Evolutionary conservation across 1,139 yeast species (phyloP), one percentile per base, ranked within the genome.

Genomic region (Suhomyces bokatorum): DNA sequence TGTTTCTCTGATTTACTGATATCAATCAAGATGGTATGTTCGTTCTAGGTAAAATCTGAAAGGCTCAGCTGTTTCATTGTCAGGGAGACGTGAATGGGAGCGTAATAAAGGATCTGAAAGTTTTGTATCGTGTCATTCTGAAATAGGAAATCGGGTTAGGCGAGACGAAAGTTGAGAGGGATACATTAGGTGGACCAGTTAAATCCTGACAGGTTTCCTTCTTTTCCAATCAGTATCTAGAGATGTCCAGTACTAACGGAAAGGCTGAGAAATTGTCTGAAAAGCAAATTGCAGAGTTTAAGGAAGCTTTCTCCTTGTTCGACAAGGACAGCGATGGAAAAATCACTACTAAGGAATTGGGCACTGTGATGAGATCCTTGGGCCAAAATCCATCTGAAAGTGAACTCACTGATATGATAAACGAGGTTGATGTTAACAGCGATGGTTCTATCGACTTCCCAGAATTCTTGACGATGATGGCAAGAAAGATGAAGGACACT

Each of bases 351-450:
- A 83, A 87, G 63, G 99, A 93, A 70, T 78, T 93, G 59, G 98
- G 99, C 55, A 90, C 97, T 9, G 99, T 93, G 45, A 93, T 93
- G 99, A 85, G 99, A 71, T 88, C 97, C 14, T 77, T 93, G 63
- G 99, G 98, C 39, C 95, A 90, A 70, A 91, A 91, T 63, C 99
- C 99, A 27, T 85, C 96, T 35, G 98, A 93, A 69, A 84, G 91
- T 56, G 99, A 93, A 69, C 84, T 93, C 59, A 86, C 93, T 42
- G 99, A 93, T 64, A 85, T 93, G 87, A 87, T 93, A 73, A 91
- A 91, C 65, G 99, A 93, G 68, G 96, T 93, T 42, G 99, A 93
- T 66, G 86, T 87, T 49, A 93, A 93, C 70, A 91, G 93, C 56
- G 96, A 91, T 69, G 97, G 97, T 36, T 83, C 89, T 55, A 90